Base-by-base conservation (phyloP, 129 eudicot species). In the Erigeron canadensis region DNA sequence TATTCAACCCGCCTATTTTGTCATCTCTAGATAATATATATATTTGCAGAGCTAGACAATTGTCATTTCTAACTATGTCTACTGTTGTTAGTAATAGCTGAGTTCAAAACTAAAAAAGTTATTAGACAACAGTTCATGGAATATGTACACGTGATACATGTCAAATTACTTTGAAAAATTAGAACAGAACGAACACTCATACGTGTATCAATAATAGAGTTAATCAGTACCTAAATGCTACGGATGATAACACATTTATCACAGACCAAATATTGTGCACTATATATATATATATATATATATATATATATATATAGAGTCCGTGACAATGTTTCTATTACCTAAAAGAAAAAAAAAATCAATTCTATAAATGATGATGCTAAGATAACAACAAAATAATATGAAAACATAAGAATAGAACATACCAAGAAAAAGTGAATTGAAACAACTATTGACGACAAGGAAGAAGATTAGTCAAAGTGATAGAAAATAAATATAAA, bases 401-500 rank as follows among this genome's bases (percentile, higher is more conserved):
- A 47, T 39, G 54, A 50, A 63, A 13, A 73, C 71, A 73, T 3
- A 48, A 47, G 18, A 62, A 57, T 55, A 7, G 47, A 75, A 53
- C 48, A 34, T 44, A 34, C 62, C 28, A 56, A 56, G 39, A 45
- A 76, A 37, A 58, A 44, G 54, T 51, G 64, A 19, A 51, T 39
- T 13, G 51, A 60, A 75, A 44, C 21, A 16, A 48, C 63, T 50
- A 51, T 39, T 21, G 51, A 64, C 40, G 77, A 71, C 62, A 71
- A 70, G 28, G 42, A 75, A 78, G 71, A 60, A 62, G 71, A 53
- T 44, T 69, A 61, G 83, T 69, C 79, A 78, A 78, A 50, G 7
- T 23, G 70, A 56, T 23, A 13, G 22, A 48, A 70, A 55, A 22
- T n/a, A 39, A 1, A 23, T 70, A 37, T 5, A 38, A 9, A 22